phyloP scores from a whole-genome alignment of 1,284 basidiomycete genomes.

The Austroboletus niveus region DNA sequence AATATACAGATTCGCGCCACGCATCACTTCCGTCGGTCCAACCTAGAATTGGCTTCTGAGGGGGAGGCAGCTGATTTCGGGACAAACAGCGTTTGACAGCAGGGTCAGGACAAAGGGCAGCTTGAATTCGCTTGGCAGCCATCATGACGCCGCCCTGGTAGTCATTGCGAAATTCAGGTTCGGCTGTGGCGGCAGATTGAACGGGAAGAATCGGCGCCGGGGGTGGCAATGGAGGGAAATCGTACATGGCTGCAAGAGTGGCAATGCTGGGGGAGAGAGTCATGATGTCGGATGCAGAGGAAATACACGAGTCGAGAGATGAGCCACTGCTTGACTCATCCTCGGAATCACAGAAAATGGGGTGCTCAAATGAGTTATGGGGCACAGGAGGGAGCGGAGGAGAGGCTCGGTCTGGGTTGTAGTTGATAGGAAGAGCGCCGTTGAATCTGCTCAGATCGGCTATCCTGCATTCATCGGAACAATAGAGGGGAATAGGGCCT shows the following conservation, averaged over 20 bases:
- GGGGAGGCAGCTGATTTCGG: conserved; percentile 29
- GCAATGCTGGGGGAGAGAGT: conserved; percentile 45
- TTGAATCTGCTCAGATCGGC: conserved; percentile 48
- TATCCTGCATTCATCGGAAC: conserved; percentile 70
- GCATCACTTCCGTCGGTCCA: conserved; percentile 68
- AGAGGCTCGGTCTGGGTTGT: conserved; percentile 42
- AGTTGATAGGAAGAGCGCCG: conserved; percentile 44
- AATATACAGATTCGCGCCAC: conserved; percentile 63
- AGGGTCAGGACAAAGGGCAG: conserved; percentile 45
- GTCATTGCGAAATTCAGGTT: conserved; percentile 35
- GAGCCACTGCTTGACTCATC: conserved; percentile 42
- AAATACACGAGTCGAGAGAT: conserved; percentile 40
- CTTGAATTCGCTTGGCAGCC: conserved; percentile 56
- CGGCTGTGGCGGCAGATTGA: conserved; percentile 19
- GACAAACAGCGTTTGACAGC: conserved; percentile 28
- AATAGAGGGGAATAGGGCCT: conserved; percentile 71
- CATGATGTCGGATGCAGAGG: conserved; percentile 28
- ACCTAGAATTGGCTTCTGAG: conserved; percentile 51
- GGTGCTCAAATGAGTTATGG: conserved; percentile 36
- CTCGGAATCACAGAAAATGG: conserved; percentile 34
- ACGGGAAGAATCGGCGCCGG: conserved; percentile 40
- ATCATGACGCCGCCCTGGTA: conserved; percentile 65
- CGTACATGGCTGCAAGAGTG: conserved; percentile 50
- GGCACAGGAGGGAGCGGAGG: conserved; percentile 41
- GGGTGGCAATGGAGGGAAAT: conserved; percentile 55